Percentiles rank a stretch among this genome's conserved stretches.
These are phyloP conservation scores for Globisporangium emineosum DNA, from an alignment of 352 stramenopile species.

Conservation along the genomic window DNA sequence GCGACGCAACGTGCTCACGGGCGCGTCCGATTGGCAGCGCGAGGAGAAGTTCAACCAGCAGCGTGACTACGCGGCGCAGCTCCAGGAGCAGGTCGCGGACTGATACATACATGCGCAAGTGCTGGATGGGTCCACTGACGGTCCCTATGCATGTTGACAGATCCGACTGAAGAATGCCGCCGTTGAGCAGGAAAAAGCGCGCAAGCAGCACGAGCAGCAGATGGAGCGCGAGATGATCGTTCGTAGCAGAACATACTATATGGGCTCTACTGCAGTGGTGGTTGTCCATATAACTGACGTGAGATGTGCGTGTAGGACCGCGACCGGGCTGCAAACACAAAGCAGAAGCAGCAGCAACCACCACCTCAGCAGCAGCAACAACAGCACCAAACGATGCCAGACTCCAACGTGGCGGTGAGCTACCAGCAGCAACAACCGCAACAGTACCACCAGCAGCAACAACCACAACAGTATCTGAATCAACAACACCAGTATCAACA, in stretches of 20 bases:
- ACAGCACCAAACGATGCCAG: neutral
- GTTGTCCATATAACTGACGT: slow-evolving; percentile 11
- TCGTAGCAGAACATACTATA: neutral
- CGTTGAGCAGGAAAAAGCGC: slow-evolving; percentile 39
- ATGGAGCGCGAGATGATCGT: slow-evolving; percentile 43
- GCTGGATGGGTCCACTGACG: neutral
- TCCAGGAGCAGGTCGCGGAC: slow-evolving; percentile 55
- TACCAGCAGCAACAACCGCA: slow-evolving; percentile 7
- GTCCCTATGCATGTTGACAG: slow-evolving; percentile 2
- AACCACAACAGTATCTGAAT: slow-evolving; percentile 3
- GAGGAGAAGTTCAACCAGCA: slow-evolving; percentile 52
- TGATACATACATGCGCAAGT: neutral
- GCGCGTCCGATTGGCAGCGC: slow-evolving; percentile 39
- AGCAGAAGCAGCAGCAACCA: slow-evolving; percentile 7
- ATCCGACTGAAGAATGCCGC: slow-evolving; percentile 48
- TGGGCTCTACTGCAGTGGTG: neutral
- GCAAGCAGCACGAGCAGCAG: slow-evolving; percentile 42
- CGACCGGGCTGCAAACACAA: slow-evolving; percentile 6
- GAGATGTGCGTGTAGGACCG: slow-evolving; percentile 20
- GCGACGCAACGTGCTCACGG: slow-evolving; percentile 38
- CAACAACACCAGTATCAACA: slow-evolving; percentile 5
- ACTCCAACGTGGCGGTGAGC: neutral
- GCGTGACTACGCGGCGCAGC: slow-evolving; percentile 59
- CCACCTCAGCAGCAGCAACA: neutral
- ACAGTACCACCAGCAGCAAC: slow-evolving; percentile 10